phyloP scores from a whole-genome alignment of 345 rosid species.

The Capsella bursapastoris region DNA sequence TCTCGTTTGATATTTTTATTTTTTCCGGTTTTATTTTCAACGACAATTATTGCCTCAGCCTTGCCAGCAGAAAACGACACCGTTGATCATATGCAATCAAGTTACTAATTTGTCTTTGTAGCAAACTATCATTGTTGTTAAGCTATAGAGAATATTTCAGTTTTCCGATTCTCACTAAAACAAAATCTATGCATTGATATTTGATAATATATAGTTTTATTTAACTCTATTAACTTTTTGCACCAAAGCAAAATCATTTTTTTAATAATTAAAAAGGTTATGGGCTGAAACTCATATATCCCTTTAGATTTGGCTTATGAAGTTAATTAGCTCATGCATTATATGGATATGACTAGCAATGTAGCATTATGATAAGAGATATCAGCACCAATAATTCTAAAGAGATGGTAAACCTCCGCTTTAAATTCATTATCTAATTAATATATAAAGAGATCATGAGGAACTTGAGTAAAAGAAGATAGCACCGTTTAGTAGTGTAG shows the following conservation, averaged over 20 bases:
- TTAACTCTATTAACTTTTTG: too few species aligned
- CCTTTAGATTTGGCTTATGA: too few species aligned
- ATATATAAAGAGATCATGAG: background rate
- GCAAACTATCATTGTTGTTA: background rate
- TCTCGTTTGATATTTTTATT: background rate
- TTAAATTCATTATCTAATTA: background rate
- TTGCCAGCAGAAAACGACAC: slow-evolving; percentile 14
- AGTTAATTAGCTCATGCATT: too few species aligned
- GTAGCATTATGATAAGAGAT: background rate
- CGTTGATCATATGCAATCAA: background rate
- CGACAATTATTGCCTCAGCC: background rate
- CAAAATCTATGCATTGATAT: too few species aligned
- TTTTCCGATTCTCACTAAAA: too few species aligned
- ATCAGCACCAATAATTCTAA: background rate
- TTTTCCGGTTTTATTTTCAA: background rate
- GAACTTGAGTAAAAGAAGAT: background rate
- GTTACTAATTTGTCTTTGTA: background rate
- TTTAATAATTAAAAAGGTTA: too few species aligned
- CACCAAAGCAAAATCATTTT: too few species aligned
- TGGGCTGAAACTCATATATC: too few species aligned
- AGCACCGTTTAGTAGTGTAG: slow-evolving; percentile 7
- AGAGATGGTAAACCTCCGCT: background rate
- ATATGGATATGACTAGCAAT: too few species aligned
- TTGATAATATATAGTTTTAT: too few species aligned
- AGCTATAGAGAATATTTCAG: background rate